Conservation (phyloP, 2,329 filamentous ascomycete genomes). For the Cephalotrichum gorgonifer region DNA sequence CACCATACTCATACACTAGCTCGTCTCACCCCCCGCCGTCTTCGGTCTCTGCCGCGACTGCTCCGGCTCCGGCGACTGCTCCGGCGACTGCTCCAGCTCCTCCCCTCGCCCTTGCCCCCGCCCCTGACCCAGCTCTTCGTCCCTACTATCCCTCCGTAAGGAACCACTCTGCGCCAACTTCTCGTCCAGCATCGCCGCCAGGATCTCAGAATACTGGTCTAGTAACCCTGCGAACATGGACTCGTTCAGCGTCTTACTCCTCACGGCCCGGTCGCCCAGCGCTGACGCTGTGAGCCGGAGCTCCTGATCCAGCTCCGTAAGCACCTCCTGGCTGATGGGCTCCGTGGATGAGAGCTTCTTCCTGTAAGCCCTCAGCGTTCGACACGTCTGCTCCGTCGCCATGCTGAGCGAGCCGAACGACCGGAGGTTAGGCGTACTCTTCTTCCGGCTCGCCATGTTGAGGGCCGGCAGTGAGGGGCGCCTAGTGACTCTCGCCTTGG, state of each 20-base stretch:
- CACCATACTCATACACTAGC: neutral
- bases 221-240: conserved; percentile 52
- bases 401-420: conserved; percentile 47
- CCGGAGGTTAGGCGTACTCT: conserved; percentile 36
- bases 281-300: conserved; percentile 52
- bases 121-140: neutral
- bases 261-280: conserved; percentile 44
- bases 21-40: conserved; percentile 21
- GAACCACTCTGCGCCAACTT: conserved; percentile 45
- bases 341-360: conserved; percentile 51
- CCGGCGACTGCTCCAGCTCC: neutral
- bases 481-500: conserved; percentile 32
- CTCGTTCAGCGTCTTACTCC: conserved; percentile 45
- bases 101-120: too few relatives aligned
- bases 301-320: conserved; percentile 56
- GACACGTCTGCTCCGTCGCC: conserved; percentile 55
- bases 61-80: too few relatives aligned
- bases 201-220: conserved; percentile 64
- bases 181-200: conserved; percentile 63
- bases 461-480: conserved; percentile 46
- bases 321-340: conserved; percentile 42
- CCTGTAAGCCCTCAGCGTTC: conserved; percentile 50
- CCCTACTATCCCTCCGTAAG: neutral
- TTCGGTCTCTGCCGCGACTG: conserved; percentile 18
- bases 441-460: conserved; percentile 34